Percentiles rank a stretch among this genome's conserved stretches.
phyloP scores from a whole-genome alignment of 2,329 filamentous ascomycete genomes.

The Neonectria punicea region DNA sequence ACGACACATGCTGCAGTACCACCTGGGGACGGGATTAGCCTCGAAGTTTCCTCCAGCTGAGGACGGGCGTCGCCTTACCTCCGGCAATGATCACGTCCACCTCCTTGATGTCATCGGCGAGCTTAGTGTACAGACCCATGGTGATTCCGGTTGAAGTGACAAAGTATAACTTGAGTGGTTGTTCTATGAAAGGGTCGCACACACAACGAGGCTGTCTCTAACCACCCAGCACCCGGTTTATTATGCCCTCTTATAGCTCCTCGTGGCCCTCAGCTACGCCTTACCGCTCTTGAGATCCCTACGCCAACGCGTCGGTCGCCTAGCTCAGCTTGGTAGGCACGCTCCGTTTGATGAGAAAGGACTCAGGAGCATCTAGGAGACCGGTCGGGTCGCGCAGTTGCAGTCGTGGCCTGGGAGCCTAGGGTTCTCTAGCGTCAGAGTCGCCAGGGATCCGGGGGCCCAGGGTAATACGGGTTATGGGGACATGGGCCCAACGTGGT shows the following conservation, averaged over 20 bases:
- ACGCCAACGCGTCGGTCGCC: neutral
- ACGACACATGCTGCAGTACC: conserved; percentile 47
- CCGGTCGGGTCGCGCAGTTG: neutral
- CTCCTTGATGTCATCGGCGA: conserved; percentile 12
- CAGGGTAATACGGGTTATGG: neutral
- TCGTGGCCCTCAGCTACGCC: neutral
- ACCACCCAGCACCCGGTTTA: neutral
- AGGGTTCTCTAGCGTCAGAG: neutral
- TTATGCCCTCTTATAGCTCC: neutral
- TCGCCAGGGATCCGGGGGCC: neutral
- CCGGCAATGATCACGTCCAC: conserved; percentile 40
- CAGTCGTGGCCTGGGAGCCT: neutral
- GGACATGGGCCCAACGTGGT: neutral
- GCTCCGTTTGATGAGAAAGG: neutral
- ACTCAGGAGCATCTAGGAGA: neutral
- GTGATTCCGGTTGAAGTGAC: neutral
- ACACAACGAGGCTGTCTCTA: neutral
- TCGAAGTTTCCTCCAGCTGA: neutral
- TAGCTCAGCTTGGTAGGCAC: neutral
- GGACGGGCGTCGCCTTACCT: conserved; percentile 13
- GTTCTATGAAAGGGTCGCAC: neutral
- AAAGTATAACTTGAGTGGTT: neutral
- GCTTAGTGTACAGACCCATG: conserved; percentile 13
- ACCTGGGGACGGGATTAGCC: conserved; percentile 31
- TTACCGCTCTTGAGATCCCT: neutral